Base-by-base conservation (phyloP, 306 rosid genomes). In the Argentina anserina region DNA sequence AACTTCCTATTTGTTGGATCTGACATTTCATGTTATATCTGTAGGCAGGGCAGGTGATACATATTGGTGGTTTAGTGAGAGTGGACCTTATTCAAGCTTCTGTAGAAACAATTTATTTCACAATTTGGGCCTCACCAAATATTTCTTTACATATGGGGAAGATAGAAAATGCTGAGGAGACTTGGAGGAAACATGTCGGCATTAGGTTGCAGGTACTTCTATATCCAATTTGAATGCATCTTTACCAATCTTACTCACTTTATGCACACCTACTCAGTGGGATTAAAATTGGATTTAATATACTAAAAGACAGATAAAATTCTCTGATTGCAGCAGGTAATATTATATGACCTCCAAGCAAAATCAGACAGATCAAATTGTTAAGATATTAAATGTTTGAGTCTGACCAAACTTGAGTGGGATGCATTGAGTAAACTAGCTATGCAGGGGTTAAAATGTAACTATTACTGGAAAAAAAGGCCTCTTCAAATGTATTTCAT, bases 81-180 rank as follows among this genome's bases (percentile, higher is more conserved):
- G 86, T 93, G 53, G 97, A 89, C 69, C 96, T 93, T 52, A 65
- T 64, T 81, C 79, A 84, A 82, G 88, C 96, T 73, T 89, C 90
- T 41, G 94, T 90, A 18, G 81, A 86, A 70, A 90, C 98, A 77
- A 87, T 90, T 53, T 93, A 93, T 78, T 86, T 87, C 69, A 84
- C 98, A 9, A 71, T 90, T 81, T 93, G 97, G 98, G 92, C 90
- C 65, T 90, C 98, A 14, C 83, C 93, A 63, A 89, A 86, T 82
- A 76, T 89, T 77, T 93, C 98, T 76, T 76, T 93, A 45, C 98
- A 90, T 86, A 76, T 90, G 87, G 97, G 97, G 36, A 93, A 90
- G 88, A 80, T 76, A 26, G 97, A 93, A 89, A 93, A 90, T 75
- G 96, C 98, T 28, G 90, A 90, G 26, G 97, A 93, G 77, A 86